These are phyloP conservation scores for Aspergillus nomiae DNA, from an alignment of 2,329 filamentous ascomycete genomes.

Conservation along the genomic window DNA sequence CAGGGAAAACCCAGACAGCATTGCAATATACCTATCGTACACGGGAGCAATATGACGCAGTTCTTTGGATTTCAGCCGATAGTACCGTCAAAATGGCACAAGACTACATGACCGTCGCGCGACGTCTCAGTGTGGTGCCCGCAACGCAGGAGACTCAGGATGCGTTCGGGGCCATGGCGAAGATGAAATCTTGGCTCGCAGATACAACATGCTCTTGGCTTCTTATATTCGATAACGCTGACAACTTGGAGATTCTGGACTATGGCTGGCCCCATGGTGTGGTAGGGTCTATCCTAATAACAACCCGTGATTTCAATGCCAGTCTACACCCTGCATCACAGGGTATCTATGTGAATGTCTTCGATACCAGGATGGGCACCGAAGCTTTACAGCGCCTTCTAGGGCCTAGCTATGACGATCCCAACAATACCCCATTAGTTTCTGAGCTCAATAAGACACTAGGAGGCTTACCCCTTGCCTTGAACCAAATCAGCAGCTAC, in stretches of 20 bases:
- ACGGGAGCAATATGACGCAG: neutral
- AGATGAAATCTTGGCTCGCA: neutral
- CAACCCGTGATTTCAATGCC: neutral
- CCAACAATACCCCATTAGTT: neutral
- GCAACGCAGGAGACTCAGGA: neutral
- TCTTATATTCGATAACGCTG: neutral
- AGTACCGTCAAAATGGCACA: neutral
- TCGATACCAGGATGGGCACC: neutral
- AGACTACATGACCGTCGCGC: neutral
- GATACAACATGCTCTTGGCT: neutral
- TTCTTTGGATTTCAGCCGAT: neutral
- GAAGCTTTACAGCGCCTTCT: neutral
- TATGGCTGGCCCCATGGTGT: neutral
- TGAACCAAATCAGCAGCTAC: neutral
- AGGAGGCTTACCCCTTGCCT: neutral
- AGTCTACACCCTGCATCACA: neutral
- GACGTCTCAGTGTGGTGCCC: neutral
- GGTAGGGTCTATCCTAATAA: neutral
- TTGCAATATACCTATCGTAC: neutral
- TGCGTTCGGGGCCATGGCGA: neutral
- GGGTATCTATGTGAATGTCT: neutral
- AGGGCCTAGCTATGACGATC: neutral
- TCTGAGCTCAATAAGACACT: neutral
- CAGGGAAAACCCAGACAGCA: neutral
- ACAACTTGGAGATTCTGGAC: neutral